Evolutionary conservation across 371 early-diverging fungal species (phyloP), one percentile per base, ranked within the genome.

Genomic region (Apophysomyces variabilis): DNA sequence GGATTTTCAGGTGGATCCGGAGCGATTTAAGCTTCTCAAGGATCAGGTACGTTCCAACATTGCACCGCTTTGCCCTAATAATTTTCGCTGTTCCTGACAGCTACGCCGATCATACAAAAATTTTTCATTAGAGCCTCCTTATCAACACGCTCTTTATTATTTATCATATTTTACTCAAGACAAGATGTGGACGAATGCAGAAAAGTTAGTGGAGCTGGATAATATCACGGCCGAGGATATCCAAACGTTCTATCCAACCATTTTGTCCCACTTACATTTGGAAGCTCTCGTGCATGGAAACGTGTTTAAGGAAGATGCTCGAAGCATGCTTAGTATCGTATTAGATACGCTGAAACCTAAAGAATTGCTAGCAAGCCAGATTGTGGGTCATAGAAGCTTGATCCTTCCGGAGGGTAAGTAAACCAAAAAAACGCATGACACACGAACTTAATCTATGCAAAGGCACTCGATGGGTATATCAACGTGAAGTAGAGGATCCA

Each of bases 271-370:
- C 45, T 69, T 93, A 58, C 87, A 90, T 65, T 70, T 93, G 5
- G 93, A 94, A 74, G 90, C 90, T 9, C 85, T 96, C 5, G 90
- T 92, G 5, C 89, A 90, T 66, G 98, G 98, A 41, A 98, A 98
- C 74, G 73, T 92, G 57, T 47, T 76, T 13, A 85, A 87, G 36
- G 75, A 80, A 26, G 84, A 92, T 26, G 94, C 95, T 1, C 72
- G 90, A 47, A 76, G 72, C 18, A 82, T 92, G 62, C 82, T 84
- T 5, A 67, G 76, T 0, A 85, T 84, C 13, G 80, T 91, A 4
- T 72, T 86, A 37, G 70, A 78, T 7, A 75, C 71, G 5, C 66
- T 93, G 66, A 63, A 79, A 4, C 86, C 90, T 14, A 88, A 83
- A 65, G 62, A 87, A 3, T 65, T 94, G 66, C 84, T 88, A 1